Conservation (phyloP, 805 yeast species). For the Scheffersomyces ergatensis region DNA sequence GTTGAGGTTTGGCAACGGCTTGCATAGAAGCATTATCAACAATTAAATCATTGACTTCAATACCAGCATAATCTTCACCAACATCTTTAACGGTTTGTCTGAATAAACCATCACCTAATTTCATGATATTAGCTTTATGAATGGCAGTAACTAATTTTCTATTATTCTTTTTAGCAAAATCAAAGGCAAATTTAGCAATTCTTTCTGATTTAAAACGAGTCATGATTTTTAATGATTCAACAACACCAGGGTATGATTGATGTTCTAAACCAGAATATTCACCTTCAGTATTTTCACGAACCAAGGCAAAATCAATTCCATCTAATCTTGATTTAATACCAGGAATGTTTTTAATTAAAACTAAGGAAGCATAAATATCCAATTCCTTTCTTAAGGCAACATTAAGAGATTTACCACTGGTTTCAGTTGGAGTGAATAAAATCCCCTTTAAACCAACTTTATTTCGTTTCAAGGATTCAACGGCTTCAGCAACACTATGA, state of each 20-base stretch:
- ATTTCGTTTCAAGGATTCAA: constrained; percentile 89
- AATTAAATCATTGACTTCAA: constrained; percentile 85
- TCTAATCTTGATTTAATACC: constrained; percentile 90
- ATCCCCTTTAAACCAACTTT: constrained; percentile 97
- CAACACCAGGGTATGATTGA: constrained; percentile 96
- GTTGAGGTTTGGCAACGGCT: constrained; percentile 97
- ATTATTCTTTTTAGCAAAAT: constrained; percentile 88
- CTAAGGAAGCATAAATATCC: constrained; percentile 92
- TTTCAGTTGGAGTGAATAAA: constrained; percentile 82
- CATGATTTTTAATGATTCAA: constrained; percentile 92
- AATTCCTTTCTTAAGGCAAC: constrained; percentile 96
- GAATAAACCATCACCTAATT: constrained; percentile 96
- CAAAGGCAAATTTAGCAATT: constrained; percentile 95
- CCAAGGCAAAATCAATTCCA: constrained; percentile 87
- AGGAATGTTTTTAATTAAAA: constrained; percentile 89
- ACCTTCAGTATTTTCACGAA: constrained; percentile 99
- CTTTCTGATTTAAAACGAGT: constrained; percentile 94
- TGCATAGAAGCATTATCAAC: constrained; percentile 99
- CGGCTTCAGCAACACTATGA: constrained; percentile 73
- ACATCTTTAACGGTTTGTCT: constrained; percentile 89
- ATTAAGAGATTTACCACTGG: constrained; percentile 81
- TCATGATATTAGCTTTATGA: constrained; percentile 99
- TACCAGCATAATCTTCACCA: constrained; percentile 79
- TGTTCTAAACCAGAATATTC: constrained; percentile 98
- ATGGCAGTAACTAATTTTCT: constrained; percentile 93